Evolutionary conservation across 164 flowering plant genomes (phyloP).

Genomic region (Sedum album): DNA sequence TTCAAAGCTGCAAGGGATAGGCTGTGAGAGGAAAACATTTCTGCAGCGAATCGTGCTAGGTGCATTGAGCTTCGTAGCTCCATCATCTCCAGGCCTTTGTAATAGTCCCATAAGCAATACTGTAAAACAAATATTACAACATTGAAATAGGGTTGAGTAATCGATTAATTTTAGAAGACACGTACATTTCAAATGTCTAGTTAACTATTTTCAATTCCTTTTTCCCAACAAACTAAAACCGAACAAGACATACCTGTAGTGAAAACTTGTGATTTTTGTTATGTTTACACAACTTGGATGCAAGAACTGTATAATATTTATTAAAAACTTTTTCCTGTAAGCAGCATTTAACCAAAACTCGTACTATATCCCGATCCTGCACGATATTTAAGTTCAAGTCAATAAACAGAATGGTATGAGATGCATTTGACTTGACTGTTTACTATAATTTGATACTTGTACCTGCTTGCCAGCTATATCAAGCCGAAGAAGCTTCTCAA

Average conservation of each 20-base stretch:
- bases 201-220: neutral
- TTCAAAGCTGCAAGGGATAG: constrained; percentile 72
- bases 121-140: constrained; percentile 19
- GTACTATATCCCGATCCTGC: constrained; percentile 93
- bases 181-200: neutral
- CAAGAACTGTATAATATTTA: constrained; percentile 80
- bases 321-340: constrained; percentile 85
- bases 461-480: constrained; percentile 92
- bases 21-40: constrained; percentile 60
- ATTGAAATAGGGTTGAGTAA: neutral
- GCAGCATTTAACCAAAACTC: constrained; percentile 88
- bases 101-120: constrained; percentile 95
- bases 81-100: constrained; percentile 78
- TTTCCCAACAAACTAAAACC: neutral
- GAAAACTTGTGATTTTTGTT: constrained; percentile 94
- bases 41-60: constrained; percentile 66
- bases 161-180: neutral
- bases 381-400: neutral
- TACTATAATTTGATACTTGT: neutral
- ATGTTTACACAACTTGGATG: constrained; percentile 76
- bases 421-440: neutral
- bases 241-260: constrained; percentile 50
- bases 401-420: constrained; percentile 2
- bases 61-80: constrained; percentile 60
- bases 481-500: constrained; percentile 70